These are phyloP conservation scores for Colletotrichum agaves DNA, from an alignment of 2,329 filamentous ascomycete species.

Conservation along the genomic window DNA sequence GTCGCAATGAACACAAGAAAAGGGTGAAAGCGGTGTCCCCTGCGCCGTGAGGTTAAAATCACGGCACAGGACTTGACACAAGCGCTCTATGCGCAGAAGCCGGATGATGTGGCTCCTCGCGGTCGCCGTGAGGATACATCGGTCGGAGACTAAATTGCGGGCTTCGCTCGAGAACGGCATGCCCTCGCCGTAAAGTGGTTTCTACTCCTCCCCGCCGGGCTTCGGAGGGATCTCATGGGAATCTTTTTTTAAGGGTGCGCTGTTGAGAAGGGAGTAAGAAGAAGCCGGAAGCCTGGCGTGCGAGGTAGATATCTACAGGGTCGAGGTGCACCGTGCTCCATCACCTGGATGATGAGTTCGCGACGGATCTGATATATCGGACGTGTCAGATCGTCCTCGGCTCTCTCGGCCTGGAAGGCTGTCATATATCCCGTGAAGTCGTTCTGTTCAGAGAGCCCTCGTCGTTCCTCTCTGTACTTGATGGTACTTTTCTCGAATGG, in stretches of 20 bases:
- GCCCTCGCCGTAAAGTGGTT: neutral
- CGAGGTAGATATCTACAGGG: neutral
- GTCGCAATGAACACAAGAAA: too few species aligned
- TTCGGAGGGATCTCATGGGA: neutral
- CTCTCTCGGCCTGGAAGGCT: neutral
- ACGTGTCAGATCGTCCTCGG: neutral
- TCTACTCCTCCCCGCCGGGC: neutral
- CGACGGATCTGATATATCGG: neutral
- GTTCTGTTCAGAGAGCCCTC: too few species aligned
- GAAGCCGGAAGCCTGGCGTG: neutral
- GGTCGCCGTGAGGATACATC: too few species aligned
- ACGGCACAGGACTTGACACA: too few species aligned
- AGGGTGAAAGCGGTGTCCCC: too few species aligned
- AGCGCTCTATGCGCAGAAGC: too few species aligned
- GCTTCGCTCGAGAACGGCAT: neutral
- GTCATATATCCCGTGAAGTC: neutral
- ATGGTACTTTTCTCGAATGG: too few species aligned
- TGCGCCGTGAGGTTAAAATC: too few species aligned
- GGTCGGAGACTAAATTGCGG: too few species aligned
- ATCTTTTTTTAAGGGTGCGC: neutral
- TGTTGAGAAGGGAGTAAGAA: neutral
- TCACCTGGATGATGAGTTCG: neutral
- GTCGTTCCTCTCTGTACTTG: too few species aligned
- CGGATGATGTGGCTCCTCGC: too few species aligned
- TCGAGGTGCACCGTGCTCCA: neutral